phyloP scores from a whole-genome alignment of 2,329 filamentous ascomycete genomes.

The Epicoccum nigrum region DNA sequence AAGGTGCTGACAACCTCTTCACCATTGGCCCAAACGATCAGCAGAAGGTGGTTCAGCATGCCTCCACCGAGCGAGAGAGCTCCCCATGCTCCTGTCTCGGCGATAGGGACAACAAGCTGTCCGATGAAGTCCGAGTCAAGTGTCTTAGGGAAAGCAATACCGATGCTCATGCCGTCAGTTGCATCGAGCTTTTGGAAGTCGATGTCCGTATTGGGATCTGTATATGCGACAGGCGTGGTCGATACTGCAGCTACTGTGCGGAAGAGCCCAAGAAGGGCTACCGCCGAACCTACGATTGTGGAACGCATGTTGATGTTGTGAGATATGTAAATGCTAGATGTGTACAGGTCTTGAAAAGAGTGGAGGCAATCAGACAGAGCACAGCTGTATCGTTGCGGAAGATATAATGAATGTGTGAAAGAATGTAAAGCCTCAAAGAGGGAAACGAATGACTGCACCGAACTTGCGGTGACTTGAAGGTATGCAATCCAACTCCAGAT shows the following conservation, averaged over 20 bases:
- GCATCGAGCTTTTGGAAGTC: slow-evolving; percentile 18
- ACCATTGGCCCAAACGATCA: slow-evolving; percentile 58
- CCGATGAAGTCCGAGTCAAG: slow-evolving; percentile 18
- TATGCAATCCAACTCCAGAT: slow-evolving; percentile 6
- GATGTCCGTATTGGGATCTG: slow-evolving; percentile 21
- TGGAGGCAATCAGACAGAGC: slow-evolving; percentile 4
- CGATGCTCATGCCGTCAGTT: slow-evolving; percentile 14
- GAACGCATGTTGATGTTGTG: slow-evolving; percentile 14
- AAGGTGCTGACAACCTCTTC: slow-evolving; percentile 54
- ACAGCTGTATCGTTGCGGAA: slow-evolving; percentile 12
- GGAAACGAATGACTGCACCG: slow-evolving; percentile 20
- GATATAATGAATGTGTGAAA: slow-evolving; percentile 17
- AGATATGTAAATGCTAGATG: neutral
- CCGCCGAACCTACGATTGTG: slow-evolving; percentile 16
- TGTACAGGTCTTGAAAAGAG: neutral
- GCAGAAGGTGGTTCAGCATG: slow-evolving; percentile 57
- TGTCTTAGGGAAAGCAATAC: slow-evolving; percentile 16
- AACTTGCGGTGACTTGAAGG: slow-evolving; percentile 18
- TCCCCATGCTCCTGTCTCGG: slow-evolving; percentile 47
- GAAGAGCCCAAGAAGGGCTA: slow-evolving; percentile 17
- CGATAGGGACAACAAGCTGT: slow-evolving; percentile 19
- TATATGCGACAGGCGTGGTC: slow-evolving; percentile 17
- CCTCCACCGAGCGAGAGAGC: slow-evolving; percentile 55
- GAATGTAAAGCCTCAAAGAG: slow-evolving; percentile 19
- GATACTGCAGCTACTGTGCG: slow-evolving; percentile 8